phyloP scores from a whole-genome alignment of 1,139 yeast genomes.

The Nakaseomyces uthaithaninus region DNA sequence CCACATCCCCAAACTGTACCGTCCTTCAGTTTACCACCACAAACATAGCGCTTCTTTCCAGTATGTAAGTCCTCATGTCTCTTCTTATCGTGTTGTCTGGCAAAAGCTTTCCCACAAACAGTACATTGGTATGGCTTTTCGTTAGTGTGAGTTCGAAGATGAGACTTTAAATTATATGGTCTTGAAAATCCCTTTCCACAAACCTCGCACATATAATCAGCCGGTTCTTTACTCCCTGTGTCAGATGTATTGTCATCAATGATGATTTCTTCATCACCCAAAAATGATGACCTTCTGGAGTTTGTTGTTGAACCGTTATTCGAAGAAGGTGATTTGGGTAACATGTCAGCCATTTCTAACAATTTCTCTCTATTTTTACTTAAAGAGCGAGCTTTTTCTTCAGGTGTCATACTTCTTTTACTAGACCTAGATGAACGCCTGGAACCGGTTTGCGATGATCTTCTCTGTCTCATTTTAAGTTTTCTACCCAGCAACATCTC shows the following conservation, averaged over 20 bases:
- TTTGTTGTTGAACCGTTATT: constrained; percentile 4
- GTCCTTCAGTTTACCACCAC: constrained; percentile 61
- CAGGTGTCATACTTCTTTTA: constrained; percentile 22
- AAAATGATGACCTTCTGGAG: constrained; percentile 10
- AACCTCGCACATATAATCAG: constrained; percentile 70
- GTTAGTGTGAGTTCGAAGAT: constrained; percentile 85
- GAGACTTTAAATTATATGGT: constrained; percentile 88
- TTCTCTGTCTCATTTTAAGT: constrained; percentile 12
- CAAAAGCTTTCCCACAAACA: constrained; percentile 89
- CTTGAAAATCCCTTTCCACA: constrained; percentile 86
- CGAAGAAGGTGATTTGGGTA: constrained; percentile 9
- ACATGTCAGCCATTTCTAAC: constrained; percentile 46
- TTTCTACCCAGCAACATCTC: constrained; percentile 27
- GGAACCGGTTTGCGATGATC: constrained; percentile 14
- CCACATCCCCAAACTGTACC: constrained; percentile 79
- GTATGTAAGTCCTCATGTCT: constrained; percentile 90
- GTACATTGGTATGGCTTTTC: constrained; percentile 85
- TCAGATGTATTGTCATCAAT: constrained; percentile 2
- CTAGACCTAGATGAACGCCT: constrained; percentile 19
- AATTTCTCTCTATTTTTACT: constrained; percentile 46
- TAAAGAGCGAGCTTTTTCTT: constrained; percentile 32
- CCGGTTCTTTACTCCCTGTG: constrained; percentile 47
- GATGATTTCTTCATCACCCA: not conserved
- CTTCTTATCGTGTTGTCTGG: constrained; percentile 89
- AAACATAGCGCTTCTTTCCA: constrained; percentile 82